A percentile compares a stretch with the other conserved stretches of the same genome.
Conservation (phyloP, 257 asterid genomes). For the Nicotiana noctiflora region DNA sequence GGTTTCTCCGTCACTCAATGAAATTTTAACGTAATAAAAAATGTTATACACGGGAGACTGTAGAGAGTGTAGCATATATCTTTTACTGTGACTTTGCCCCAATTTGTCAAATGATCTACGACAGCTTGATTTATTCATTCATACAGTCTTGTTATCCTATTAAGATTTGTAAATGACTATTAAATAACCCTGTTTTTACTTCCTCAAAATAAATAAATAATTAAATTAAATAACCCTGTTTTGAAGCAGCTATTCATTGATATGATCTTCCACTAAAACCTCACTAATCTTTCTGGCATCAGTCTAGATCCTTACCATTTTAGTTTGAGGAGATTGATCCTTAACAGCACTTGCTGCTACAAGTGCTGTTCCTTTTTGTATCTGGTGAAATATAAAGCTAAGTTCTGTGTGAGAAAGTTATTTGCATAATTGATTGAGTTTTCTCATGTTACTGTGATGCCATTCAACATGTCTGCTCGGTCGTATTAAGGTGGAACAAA, state of each 20-base stretch:
- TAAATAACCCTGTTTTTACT: background rate
- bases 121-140: background rate
- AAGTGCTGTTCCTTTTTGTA: conserved; percentile 3
- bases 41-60: background rate
- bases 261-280: background rate
- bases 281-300: background rate
- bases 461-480: conserved; percentile 9
- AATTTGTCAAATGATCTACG: background rate
- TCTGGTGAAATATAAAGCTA: background rate
- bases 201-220: too few species aligned
- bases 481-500: conserved; percentile 78
- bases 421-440: conserved; percentile 1
- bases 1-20: background rate
- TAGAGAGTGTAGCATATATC: background rate
- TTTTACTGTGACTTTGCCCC: background rate
- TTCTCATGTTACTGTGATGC: conserved; percentile 1
- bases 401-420: background rate
- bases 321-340: background rate
- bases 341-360: background rate
- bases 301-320: background rate
- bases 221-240: background rate
- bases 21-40: too few species aligned
- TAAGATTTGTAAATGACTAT: background rate
- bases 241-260: background rate
- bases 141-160: background rate